Evolutionary conservation across 345 rosid genomes (phyloP).

Genomic region (Trapa bicornis): DNA sequence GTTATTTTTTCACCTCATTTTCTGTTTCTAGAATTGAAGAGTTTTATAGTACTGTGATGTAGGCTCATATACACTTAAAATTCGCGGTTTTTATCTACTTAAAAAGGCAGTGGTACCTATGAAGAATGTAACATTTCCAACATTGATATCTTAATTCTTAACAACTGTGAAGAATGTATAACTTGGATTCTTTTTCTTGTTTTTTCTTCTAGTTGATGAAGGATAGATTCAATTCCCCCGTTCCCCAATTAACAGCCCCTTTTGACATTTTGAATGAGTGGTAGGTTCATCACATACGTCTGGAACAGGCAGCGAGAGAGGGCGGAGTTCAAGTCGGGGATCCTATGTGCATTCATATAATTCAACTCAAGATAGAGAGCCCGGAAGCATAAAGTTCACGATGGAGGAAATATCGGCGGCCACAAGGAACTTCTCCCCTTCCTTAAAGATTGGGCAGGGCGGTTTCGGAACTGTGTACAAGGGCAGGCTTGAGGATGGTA

Average conservation of each 20-base stretch:
- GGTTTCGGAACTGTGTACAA: constrained; percentile 86
- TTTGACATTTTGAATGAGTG: constrained; percentile 3
- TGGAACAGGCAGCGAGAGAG: constrained; percentile 22
- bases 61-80: no score
- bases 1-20: not conserved
- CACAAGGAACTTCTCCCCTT: constrained; percentile 66
- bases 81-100: no score
- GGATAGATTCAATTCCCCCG: not conserved
- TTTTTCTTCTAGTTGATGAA: not conserved
- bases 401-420: constrained; percentile 54
- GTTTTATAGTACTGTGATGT: no score
- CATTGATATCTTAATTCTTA: no score
- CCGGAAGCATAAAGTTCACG: constrained; percentile 39
- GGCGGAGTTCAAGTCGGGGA: constrained; percentile 29
- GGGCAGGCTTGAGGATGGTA: constrained; percentile 72
- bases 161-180: not conserved
- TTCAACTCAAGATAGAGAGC: constrained; percentile 22
- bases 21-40: not conserved
- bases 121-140: no score
- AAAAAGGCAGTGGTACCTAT: no score
- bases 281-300: constrained; percentile 28
- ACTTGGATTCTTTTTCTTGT: not conserved
- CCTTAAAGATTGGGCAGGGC: constrained; percentile 82
- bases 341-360: constrained; percentile 19
- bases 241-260: not conserved